A percentile compares a stretch with the other conserved stretches of the same genome.
These are phyloP conservation scores for Ichthyophonus hoferi DNA, from an alignment of 208 protist genomes.

Conservation along the genomic window DNA sequence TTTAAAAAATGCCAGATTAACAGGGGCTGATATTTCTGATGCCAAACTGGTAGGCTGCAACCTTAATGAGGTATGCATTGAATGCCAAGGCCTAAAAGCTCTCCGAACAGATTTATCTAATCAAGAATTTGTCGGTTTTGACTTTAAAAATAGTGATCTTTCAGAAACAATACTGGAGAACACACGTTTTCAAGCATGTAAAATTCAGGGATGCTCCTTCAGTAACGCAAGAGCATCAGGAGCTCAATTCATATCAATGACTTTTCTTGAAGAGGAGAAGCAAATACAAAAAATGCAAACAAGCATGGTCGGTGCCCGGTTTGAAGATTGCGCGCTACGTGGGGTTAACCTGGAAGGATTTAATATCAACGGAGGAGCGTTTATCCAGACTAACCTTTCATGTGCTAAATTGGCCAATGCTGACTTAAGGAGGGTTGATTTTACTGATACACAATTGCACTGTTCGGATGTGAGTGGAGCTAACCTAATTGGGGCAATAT, in stretches of 20 bases:
- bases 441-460: background rate
- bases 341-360: background rate
- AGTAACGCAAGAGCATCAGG: background rate
- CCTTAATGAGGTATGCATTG: background rate
- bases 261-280: background rate
- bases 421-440: background rate
- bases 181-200: background rate
- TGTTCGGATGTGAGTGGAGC: background rate
- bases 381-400: background rate
- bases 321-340: background rate
- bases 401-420: background rate
- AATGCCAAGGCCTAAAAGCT: background rate
- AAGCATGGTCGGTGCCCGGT: background rate
- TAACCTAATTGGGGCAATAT: background rate
- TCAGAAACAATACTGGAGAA: background rate
- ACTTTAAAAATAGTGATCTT: background rate
- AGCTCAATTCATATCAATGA: background rate
- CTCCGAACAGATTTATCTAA: background rate
- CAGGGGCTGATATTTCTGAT: background rate
- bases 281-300: background rate
- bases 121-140: background rate
- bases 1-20: background rate
- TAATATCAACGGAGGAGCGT: background rate
- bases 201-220: background rate
- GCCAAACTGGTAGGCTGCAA: background rate